phyloP scores from a whole-genome alignment of 306 rosid genomes.

The Dalbergia cultrata region DNA sequence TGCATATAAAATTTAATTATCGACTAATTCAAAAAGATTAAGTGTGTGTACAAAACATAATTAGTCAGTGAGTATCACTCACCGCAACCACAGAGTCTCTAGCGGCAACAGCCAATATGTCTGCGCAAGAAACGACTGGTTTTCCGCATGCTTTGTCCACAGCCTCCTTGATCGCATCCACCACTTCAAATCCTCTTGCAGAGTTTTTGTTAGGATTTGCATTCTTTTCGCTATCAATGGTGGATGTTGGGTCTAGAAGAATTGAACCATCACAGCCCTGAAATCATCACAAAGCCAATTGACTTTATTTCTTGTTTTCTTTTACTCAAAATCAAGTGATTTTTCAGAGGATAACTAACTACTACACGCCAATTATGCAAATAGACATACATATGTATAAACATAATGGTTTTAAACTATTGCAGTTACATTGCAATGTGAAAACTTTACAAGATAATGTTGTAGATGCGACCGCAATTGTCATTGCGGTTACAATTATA shows the following conservation, averaged over 20 bases:
- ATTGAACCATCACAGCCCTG: constrained; percentile 51
- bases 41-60: neutral
- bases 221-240: constrained; percentile 42
- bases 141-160: constrained; percentile 43
- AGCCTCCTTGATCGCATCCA: constrained; percentile 37
- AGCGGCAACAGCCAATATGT: constrained; percentile 45
- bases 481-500: no score
- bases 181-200: constrained; percentile 44
- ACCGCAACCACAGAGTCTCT: constrained; percentile 45
- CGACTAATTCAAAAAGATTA: neutral
- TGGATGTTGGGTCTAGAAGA: constrained; percentile 37
- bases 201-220: neutral
- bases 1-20: neutral
- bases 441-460: no score
- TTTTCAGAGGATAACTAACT: no score
- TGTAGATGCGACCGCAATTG: no score
- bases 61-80: neutral
- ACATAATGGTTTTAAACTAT: no score
- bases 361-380: no score
- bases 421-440: no score
- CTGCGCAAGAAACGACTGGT: constrained; percentile 50
- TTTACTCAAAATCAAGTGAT: no score
- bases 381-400: no score
- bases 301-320: neutral
- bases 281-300: neutral